Evolutionary conservation across 768 basidiomycete genomes (phyloP).

Genomic region (Tylopilus rubrobrunneus): DNA sequence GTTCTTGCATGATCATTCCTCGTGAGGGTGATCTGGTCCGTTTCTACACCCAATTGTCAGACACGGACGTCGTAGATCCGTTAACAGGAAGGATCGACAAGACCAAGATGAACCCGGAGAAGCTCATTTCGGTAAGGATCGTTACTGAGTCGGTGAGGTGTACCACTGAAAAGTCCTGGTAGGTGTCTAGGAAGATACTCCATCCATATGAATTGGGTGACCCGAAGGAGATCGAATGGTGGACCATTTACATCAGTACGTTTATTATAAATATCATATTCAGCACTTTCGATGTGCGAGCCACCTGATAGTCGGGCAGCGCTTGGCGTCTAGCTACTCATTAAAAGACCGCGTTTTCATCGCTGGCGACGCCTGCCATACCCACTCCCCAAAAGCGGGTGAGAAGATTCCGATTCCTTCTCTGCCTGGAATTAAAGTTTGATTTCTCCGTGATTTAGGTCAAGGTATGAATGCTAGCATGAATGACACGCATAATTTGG

Average conservation of each 20-base stretch:
- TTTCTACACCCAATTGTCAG: neutral
- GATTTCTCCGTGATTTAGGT: neutral
- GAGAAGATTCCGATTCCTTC: neutral
- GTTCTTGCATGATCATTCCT: neutral
- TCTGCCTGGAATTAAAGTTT: neutral
- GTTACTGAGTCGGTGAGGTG: neutral
- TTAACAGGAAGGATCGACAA: neutral
- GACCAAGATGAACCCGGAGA: neutral
- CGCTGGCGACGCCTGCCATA: constrained; percentile 72
- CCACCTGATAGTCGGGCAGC: constrained; percentile 57
- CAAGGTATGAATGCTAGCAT: neutral
- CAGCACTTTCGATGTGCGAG: neutral
- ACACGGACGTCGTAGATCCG: neutral
- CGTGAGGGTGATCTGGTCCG: neutral
- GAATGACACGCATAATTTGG: neutral
- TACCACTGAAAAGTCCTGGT: neutral
- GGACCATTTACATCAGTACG: constrained; percentile 68
- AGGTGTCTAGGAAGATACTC: neutral
- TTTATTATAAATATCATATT: neutral
- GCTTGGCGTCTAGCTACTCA: constrained; percentile 63
- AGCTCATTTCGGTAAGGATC: neutral
- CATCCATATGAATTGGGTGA: constrained; percentile 50
- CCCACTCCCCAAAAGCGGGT: constrained; percentile 66
- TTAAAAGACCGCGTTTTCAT: constrained; percentile 66
- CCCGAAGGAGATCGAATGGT: constrained; percentile 57